Percentiles rank a stretch among this genome's conserved stretches.
phyloP scores from a whole-genome alignment of 805 yeast species.

The Schizosaccharomyces pombe region ASM294v3 CU329670.1:1536501-1537000 shows the following conservation, averaged over 20 bases:
- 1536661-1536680: neutral
- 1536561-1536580: neutral
- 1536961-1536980: neutral
- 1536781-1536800: neutral
- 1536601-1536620: neutral
- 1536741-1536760: neutral
- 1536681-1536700: neutral
- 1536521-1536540: conserved; percentile 3
- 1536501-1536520: neutral
- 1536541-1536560: conserved; percentile 2
- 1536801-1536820: neutral
- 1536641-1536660: no score
- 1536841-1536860: no score
- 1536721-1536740: neutral
- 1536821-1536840: neutral
- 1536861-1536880: neutral
- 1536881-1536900: neutral
- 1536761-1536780: neutral
- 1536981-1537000: neutral
- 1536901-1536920: neutral
- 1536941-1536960: neutral
- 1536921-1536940: neutral
- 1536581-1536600: neutral
- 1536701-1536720: neutral
- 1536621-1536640: no score